Percentiles rank a stretch among this genome's conserved stretches.
Conservation (phyloP, 2,329 filamentous ascomycete species). For the Fusarium irregulare region DNA sequence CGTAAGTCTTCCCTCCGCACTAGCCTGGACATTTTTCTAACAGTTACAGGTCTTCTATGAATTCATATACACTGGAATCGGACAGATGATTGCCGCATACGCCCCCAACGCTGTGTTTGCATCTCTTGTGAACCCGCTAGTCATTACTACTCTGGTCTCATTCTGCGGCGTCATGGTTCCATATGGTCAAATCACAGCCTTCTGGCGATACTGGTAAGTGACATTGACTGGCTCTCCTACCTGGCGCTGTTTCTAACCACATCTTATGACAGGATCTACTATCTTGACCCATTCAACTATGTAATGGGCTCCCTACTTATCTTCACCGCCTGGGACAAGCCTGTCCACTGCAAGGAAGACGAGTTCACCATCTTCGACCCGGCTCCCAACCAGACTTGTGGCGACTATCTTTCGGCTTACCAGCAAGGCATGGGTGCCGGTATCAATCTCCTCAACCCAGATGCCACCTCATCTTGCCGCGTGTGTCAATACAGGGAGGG, state of each 20-base stretch:
- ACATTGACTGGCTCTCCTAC: rapidly evolving
- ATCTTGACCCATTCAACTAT: conserved; percentile 70
- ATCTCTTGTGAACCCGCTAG: conserved; percentile 65
- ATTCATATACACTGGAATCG: conserved; percentile 69
- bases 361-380: conserved; percentile 67
- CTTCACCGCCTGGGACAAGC: conserved; percentile 60
- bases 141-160: conserved; percentile 69
- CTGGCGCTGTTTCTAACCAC: rapidly evolving
- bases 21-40: background rate
- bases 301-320: conserved; percentile 66
- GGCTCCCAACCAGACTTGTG: conserved; percentile 64
- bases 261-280: conserved; percentile 57
- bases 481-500: conserved; percentile 71
- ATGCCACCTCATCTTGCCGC: conserved; percentile 63
- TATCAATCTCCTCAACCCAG: conserved; percentile 69
- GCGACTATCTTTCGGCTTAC: conserved; percentile 66
- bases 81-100: conserved; percentile 71
- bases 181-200: conserved; percentile 68
- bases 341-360: conserved; percentile 58
- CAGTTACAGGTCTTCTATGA: conserved; percentile 59
- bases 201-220: conserved; percentile 72
- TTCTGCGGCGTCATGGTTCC: conserved; percentile 83
- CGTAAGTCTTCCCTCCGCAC: conserved; percentile 45
- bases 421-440: conserved; percentile 49
- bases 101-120: conserved; percentile 71